Evolutionary conservation across 2,329 filamentous ascomycete species (phyloP), one percentile per base, ranked within the genome.

Genomic region (Colletotrichum eleusines): DNA sequence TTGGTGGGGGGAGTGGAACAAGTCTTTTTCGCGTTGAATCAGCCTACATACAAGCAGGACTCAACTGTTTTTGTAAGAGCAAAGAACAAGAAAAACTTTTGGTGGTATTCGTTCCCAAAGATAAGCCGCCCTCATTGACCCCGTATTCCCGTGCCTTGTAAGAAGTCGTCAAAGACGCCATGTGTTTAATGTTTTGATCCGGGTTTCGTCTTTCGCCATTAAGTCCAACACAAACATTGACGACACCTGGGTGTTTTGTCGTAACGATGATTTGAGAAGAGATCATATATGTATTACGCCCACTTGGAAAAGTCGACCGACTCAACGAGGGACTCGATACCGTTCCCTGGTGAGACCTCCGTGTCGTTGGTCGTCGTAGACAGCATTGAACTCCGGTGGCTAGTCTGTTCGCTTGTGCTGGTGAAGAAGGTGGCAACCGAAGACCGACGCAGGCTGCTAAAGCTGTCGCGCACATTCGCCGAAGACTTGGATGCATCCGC

Each of bases 341-440:
- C 76, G 42, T 76, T 78, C 16, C 68, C 35, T n/a, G 77, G 74
- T 3, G 66, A 81, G 33, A 84, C 78, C 76, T 90, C 89, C 1
- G 87, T 87, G 66, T 88, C 87, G 65, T 86, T 86, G 7, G 86
- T 86, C 14, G 85, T 85, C 1, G 84, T 84, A 7, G 81, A 84
- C 6, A 89, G 78, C 73, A 87, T 83, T n/a, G 87, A 89, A 7
- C 87, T 88, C 51, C 89, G 84, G 69, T 90, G 88, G 63, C 87
- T 89, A 12, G 79, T 82, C 73, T 85, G 83, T 73, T 90, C 88
- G 76, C 84, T 89, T 6, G 85, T 84, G 70, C 81, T 86, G 2
- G 87, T 87, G 74, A 91, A 88, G 76, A 91, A 91, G 2, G 89
- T 91, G 6, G 88, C 89, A 2, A 91, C 89, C 42, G 89, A 91